Base-by-base conservation (phyloP, 352 stramenopile genomes). In the Globisporangium paroecandrum region DNA sequence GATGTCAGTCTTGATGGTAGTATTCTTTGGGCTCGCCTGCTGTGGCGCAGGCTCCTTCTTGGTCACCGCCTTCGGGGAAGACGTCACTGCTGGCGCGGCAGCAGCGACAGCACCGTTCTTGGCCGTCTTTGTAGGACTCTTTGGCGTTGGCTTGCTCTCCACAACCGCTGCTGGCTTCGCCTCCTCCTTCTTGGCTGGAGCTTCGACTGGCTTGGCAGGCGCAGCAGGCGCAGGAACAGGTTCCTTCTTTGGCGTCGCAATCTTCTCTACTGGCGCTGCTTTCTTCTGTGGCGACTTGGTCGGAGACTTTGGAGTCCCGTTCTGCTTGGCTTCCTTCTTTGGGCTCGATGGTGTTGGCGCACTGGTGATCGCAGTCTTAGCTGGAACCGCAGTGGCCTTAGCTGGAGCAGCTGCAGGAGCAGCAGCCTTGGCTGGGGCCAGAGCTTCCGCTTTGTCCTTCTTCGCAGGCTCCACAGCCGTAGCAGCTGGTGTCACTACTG, bases 281-380 rank as follows among this genome's bases (percentile, higher is more conserved):
- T 68, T 65, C 55, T 78, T 73, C 66, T 72, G 69, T 3, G 74
- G 71, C 1, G 71, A 79, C 46, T 71, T 62, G 10, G 13, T 65
- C 22, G 58, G 58, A 18, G 59, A 59, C 56, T 54, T 74, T 9
- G 58, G 25, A 5, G 62, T 38, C 13, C 68, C 70, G 15, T 74
- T 76, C 43, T 70, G 62, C 62, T 65, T 67, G 6, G 20, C 27
- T 1, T 69, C 66, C 25, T 69, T 72, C 36, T 58, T 61, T n/a
- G 62, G 67, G 8, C 60, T 73, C 43, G 65, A 49, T 27, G 41
- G 63, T 7, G 64, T 12, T 29, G 47, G 38, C 20, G 59, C 62
- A 29, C 65, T 74, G 8, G 57, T 53, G 29, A 38, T 6, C 29
- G 29, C 46, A 24, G 58, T 22, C 6, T 63, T 38, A 24, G 36